Percentiles rank a stretch among this genome's conserved stretches.
These are phyloP conservation scores for Paramecium pentaurelia DNA, from an alignment of 73 alveolate genomes.

Conservation along the genomic window DNA sequence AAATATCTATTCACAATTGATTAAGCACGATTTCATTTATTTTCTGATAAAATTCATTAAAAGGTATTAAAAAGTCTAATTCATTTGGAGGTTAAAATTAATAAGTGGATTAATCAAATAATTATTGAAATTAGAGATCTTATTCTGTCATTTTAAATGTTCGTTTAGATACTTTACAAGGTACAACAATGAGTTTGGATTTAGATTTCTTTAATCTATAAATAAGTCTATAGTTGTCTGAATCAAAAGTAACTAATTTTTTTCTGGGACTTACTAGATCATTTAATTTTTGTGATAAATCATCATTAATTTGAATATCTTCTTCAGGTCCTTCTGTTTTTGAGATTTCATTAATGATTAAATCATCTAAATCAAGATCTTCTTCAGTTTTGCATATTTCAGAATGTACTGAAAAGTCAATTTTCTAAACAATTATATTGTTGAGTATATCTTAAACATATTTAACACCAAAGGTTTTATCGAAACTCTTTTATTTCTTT, in stretches of 20 bases:
- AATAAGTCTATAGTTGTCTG: neutral
- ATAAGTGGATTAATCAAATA: neutral
- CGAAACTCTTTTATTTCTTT: conserved; percentile 1
- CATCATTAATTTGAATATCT: neutral
- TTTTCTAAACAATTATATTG: neutral
- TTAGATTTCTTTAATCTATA: neutral
- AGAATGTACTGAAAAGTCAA: neutral
- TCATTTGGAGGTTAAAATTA: conserved; percentile 10
- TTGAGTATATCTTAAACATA: neutral
- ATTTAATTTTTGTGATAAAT: neutral
- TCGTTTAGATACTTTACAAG: neutral
- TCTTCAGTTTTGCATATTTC: neutral
- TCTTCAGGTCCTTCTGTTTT: neutral
- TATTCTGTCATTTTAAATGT: neutral
- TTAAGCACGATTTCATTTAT: neutral
- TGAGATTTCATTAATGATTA: neutral
- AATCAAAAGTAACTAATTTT: neutral
- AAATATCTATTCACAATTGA: neutral
- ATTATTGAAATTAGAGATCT: neutral
- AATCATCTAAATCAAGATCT: conserved; percentile 3
- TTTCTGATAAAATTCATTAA: neutral
- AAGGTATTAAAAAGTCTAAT: neutral
- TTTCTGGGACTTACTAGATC: neutral
- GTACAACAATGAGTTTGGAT: neutral
- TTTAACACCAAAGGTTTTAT: conserved; percentile 7